Base-by-base conservation (phyloP, 2,329 filamentous ascomycete genomes). In the Lecanicillium sp. region DNA sequence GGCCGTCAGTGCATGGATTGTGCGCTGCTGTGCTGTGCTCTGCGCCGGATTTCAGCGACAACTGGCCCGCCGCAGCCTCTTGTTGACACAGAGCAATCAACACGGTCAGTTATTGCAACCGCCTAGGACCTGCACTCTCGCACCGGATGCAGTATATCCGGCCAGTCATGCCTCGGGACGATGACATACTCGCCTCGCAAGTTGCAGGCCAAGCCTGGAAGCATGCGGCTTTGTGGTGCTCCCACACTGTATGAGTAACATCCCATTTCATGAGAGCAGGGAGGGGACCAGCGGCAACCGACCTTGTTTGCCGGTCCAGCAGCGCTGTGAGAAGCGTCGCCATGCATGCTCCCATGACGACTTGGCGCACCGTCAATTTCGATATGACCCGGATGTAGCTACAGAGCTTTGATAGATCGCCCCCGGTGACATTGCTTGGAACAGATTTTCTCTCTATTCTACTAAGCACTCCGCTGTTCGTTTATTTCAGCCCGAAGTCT, bases 21-120 rank as follows among this genome's bases (percentile, higher is more conserved):
- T n/a, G n/a, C n/a, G n/a, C n/a, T n/a, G n/a, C n/a, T n/a, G n/a
- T n/a, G n/a, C n/a, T n/a, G n/a, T n/a, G n/a, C n/a, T n/a, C n/a
- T n/a, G n/a, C n/a, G n/a, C n/a, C 42, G 29, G 17, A 36, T 44
- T 12, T 37, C 23, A 38, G 23, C 7, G 24, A 12, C 42, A 20
- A 35, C 23, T n/a, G 30, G 15, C 42, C 29, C 14, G 24, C 33
- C 30, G 43, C 43, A 38, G 43, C 43, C 43, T 38, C 33, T 30
- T n/a, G n/a, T n/a, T 26, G 29, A 14, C 26, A n/a, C 5, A 19
- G 26, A 27, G 33, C 33, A 30, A 45, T 45, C 43, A 45, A 45
- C 30, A 45, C 17, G 29, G 24, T 8, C 14, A 23, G 23, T 20
- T 17, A 23, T 45, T 30, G 15, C 17, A 24, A 24, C 12, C 2